Evolutionary conservation across 371 early-diverging fungal species (phyloP).

Genomic region (Saksenaea oblongispora): DNA sequence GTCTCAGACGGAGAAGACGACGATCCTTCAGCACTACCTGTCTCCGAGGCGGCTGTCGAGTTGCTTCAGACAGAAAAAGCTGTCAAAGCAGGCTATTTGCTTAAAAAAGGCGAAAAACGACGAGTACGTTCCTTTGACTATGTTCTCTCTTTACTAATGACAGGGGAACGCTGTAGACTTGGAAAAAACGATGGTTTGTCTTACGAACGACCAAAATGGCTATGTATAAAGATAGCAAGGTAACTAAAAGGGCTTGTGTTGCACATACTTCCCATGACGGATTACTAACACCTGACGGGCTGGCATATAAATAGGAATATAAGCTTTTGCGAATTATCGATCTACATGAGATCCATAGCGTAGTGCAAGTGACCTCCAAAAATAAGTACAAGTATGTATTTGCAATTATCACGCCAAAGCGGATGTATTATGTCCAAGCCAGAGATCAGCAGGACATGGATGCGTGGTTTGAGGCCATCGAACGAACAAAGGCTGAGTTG

Average conservation of each 20-base stretch:
- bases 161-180: slow-evolving; percentile 72
- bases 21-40: slow-evolving; percentile 43
- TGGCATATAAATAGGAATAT: slow-evolving; percentile 62
- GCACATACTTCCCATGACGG: background rate
- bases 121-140: no score
- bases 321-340: slow-evolving; percentile 76
- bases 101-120: slow-evolving; percentile 81
- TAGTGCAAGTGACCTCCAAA: slow-evolving; percentile 73
- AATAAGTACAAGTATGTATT: slow-evolving; percentile 70
- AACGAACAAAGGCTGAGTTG: slow-evolving; percentile 53
- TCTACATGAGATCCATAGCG: slow-evolving; percentile 71
- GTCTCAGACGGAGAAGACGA: slow-evolving; percentile 58
- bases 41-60: slow-evolving; percentile 52
- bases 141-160: no score
- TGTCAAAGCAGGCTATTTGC: slow-evolving; percentile 66
- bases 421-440: slow-evolving; percentile 79
- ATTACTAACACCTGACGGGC: background rate
- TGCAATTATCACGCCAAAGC: slow-evolving; percentile 72
- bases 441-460: slow-evolving; percentile 64
- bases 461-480: slow-evolving; percentile 67
- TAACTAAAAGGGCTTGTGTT: slow-evolving; percentile 20
- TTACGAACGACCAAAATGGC: slow-evolving; percentile 75
- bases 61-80: slow-evolving; percentile 68
- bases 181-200: slow-evolving; percentile 90
- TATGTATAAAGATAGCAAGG: slow-evolving; percentile 86